These are phyloP conservation scores for Oxyria digyna DNA, from an alignment of 148 eudicot species.

Conservation along the genomic window DNA sequence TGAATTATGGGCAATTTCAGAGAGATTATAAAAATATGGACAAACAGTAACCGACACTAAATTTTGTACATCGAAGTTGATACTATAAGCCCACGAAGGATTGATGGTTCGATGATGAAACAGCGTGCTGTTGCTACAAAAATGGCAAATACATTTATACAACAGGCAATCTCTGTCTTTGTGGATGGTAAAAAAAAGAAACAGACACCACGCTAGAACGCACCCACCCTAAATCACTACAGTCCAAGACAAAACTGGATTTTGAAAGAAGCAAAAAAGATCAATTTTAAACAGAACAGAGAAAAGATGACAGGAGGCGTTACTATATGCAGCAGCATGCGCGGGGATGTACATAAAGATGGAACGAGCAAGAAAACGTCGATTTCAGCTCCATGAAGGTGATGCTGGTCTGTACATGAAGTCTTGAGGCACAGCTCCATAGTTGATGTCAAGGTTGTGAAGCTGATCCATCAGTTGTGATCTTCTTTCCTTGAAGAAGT, in stretches of 20 bases:
- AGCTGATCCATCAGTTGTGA: conserved; percentile 98
- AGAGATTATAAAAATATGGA: not conserved
- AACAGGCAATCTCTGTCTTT: conserved; percentile 1
- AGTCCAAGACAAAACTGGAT: not conserved
- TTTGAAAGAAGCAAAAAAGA: not conserved
- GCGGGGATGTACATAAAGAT: conserved; percentile 29
- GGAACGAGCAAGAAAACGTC: not conserved
- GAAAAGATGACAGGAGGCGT: not conserved
- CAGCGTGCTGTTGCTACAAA: not conserved
- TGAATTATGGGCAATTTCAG: too few relatives aligned
- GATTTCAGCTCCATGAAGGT: conserved; percentile 68
- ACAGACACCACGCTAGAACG: not conserved
- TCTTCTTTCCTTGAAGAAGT: conserved; percentile 94
- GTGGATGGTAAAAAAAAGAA: not conserved
- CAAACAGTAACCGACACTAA: not conserved
- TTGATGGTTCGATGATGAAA: not conserved
- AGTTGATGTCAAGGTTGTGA: conserved; percentile 76
- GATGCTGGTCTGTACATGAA: conserved; percentile 62
- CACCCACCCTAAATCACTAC: not conserved
- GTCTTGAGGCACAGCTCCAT: conserved; percentile 54
- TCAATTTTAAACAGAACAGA: not conserved
- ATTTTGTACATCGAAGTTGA: not conserved
- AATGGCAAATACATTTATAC: not conserved
- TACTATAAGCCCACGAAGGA: not conserved
- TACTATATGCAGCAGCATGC: not conserved